Conservation (phyloP, 2,329 filamentous ascomycete genomes). For the Emergomyces africanus region DNA sequence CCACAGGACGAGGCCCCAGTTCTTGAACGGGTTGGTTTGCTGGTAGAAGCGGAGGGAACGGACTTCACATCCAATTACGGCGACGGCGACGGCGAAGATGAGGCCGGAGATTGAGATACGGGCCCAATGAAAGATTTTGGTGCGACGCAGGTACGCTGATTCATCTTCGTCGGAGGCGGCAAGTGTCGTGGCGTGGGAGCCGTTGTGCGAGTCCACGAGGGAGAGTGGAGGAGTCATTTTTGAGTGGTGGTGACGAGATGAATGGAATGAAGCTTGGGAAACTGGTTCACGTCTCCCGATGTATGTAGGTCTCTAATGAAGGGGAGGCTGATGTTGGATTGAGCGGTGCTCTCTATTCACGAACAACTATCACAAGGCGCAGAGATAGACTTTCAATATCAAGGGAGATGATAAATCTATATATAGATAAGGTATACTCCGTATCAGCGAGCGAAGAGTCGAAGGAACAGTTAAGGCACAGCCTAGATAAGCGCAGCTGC, state of each 20-base stretch:
- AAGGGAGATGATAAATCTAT: neutral
- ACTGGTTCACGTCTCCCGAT: neutral
- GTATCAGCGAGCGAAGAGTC: neutral
- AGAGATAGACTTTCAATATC: neutral
- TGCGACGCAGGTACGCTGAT: slow-evolving; percentile 23
- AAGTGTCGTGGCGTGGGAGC: slow-evolving; percentile 19
- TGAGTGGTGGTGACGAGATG: slow-evolving; percentile 1
- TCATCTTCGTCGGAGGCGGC: slow-evolving; percentile 26
- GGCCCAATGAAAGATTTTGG: slow-evolving; percentile 20
- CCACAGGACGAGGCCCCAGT: slow-evolving; percentile 27
- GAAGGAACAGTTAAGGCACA: neutral
- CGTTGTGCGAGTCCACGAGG: slow-evolving; percentile 12
- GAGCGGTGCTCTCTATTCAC: neutral
- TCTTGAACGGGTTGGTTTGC: slow-evolving; percentile 22
- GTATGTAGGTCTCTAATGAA: neutral
- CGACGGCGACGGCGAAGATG: slow-evolving; percentile 18
- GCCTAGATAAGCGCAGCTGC: neutral
- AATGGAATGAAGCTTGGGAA: slow-evolving; percentile 2
- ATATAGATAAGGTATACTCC: neutral
- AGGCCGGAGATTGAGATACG: slow-evolving; percentile 24
- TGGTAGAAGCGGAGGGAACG: slow-evolving; percentile 29
- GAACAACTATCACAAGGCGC: neutral
- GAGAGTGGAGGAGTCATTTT: slow-evolving; percentile 17
- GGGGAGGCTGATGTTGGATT: neutral
- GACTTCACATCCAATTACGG: slow-evolving; percentile 25